Evolutionary conservation across 768 basidiomycete genomes (phyloP), one percentile per base, ranked within the genome.

Genomic region (Trametopsis cervina): DNA sequence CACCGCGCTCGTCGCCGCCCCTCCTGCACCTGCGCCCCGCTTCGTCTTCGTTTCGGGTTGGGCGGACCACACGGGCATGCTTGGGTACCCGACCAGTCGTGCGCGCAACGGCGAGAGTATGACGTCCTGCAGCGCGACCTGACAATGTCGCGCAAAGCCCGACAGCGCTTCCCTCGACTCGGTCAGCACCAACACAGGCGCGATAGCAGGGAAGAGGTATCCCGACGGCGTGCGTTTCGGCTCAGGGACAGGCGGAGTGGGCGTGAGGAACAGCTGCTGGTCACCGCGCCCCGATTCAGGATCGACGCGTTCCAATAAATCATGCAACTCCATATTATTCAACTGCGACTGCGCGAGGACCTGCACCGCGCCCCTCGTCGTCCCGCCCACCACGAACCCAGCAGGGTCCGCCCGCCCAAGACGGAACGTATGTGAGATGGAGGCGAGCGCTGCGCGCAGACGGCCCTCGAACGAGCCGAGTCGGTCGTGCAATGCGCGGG

Each of bases 291-390:
- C 40, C 13, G 50, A 57, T 51, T 77, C 76, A 35, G 69, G 59
- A 29, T 81, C 80, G 21, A 77, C 62, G 36, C 64, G 67, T 27
- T 78, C 74, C 33, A 90, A 61, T 23, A 92, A 69, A 4, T 68
- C 62, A 12, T 83, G 78, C 22, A 96, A 72, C 42, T 89, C 88
- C 3, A 74, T 73, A 12, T 88, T 87, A 63, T 97, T 94, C 25
- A 99, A 73, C 0, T 81, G 67, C 1, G 92, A 95, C 57, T 93
- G 90, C 43, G 82, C 78, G 22, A 98, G 72, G n/a, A 88, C 61
- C 50, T 84, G 76, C 15, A 80, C 77, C 50, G 81, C 77, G 18
- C 91, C 92, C 46, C 70, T 80, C 35, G 81, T 75, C 3, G 77
- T 67, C 46, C 75, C 76, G 0, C 81, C 76, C 21, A 83, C 70